These are phyloP conservation scores for Fraxinus cuspidata DNA, from an alignment of 257 asterid species.

Conservation along the genomic window DNA sequence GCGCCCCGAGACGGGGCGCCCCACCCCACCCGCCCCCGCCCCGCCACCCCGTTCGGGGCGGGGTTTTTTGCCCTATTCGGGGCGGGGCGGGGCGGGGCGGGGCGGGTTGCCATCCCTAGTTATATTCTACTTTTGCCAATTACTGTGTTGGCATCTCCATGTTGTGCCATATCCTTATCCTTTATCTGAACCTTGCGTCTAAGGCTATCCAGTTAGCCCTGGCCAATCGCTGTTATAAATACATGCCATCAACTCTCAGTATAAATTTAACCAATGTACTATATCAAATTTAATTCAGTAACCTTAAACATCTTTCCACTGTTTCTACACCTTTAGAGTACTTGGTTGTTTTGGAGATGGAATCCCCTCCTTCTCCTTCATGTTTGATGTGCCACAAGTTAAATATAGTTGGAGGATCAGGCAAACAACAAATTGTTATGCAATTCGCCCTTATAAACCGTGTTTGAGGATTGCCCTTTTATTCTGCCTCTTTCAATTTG, in stretches of 20 bases:
- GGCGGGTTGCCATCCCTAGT: too few species aligned
- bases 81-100: too few species aligned
- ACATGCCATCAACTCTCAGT: not conserved
- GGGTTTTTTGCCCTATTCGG: too few species aligned
- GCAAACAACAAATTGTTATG: constrained; percentile 7
- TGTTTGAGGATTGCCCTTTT: constrained; percentile 11
- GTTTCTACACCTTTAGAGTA: constrained; percentile 12
- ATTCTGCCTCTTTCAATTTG: constrained; percentile 10
- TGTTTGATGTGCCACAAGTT: constrained; percentile 4
- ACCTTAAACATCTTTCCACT: not conserved
- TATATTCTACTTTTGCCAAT: not conserved
- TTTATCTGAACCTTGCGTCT: not conserved
- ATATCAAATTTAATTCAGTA: constrained; percentile 4
- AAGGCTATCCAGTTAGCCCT: not conserved
- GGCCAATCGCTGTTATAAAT: not conserved
- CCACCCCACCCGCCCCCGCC: too few species aligned
- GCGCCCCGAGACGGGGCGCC: too few species aligned
- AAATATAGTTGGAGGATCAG: constrained; percentile 15
- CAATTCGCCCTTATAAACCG: not conserved
- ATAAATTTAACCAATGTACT: not conserved
- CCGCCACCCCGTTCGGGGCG: too few species aligned
- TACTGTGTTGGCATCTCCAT: not conserved
- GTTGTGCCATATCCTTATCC: not conserved
- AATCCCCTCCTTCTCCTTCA: not conserved
- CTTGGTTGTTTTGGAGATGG: constrained; percentile 18